Base-by-base conservation (phyloP, 2,329 filamentous ascomycete species). In the Acephala macrosclerotiorum region DNA sequence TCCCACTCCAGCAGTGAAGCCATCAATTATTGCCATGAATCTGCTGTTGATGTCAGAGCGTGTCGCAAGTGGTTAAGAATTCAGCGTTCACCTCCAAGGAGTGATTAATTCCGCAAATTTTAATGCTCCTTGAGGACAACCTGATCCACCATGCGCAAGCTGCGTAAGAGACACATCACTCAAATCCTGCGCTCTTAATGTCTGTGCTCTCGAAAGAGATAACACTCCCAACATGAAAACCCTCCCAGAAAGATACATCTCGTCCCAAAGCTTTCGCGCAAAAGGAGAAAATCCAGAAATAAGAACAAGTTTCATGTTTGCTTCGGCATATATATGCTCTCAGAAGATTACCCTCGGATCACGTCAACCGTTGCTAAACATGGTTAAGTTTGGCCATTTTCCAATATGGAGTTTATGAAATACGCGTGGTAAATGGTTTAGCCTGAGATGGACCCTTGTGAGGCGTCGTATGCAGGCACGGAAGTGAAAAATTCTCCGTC, bases 371-470 rank as follows among this genome's bases (percentile, higher is more conserved):
- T 12, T 33, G 49, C 29, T 16, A 26, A 12, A 3, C 2, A 9
- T 14, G 49, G 33, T 29, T 25, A 53, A 33, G 25, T 33, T 53
- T 29, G 22, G 49, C 9, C 22, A 49, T 49, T 12, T n/a, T 22
- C 20, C 49, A 53, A 53, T 33, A 53, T 53, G 26, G 26, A 33
- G 26, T 53, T 53, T 53, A 18, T 53, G 11, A 12, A 7, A 29
- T 53, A 53, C 49, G 49, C 49, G 49, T 53, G 49, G 49, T 53
- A 53, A 53, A 29, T 53, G 25, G 18, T 22, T 53, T 53, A 53
- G 49, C 22, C 49, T 53, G 26, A 53, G 25, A 11, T 29, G 11
- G 18, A 53, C 12, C 25, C 49, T 53, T 29, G 26, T 29, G 49
- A 18, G n/a, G 18, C 26, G 26, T 29, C 49, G 25, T 5, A 25